Evolutionary conservation across 139 green algal genomes (phyloP), one percentile per base, ranked within the genome.

Genomic region (Dunaliella primolecta): DNA sequence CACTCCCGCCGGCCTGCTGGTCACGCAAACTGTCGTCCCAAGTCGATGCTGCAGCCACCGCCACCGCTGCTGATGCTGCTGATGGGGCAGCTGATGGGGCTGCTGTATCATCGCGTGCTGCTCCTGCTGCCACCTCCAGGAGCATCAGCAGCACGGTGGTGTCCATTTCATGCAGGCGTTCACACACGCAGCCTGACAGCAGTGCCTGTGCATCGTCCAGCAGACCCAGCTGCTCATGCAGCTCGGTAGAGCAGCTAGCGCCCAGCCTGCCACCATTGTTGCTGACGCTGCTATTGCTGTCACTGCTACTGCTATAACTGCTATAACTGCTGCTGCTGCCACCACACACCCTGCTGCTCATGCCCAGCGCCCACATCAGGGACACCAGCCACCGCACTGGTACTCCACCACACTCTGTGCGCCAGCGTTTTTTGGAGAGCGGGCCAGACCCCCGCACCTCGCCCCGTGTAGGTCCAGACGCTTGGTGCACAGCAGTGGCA

Each of bases 131-230:
- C 46, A 15, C 15, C 46, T 64, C 46, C 7, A 64, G 7, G 46
- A 64, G 46, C 46, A 64, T 64, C 46, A 64, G 46, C 46, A 64
- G 46, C 46, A 15, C 46, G 15, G 46, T 15, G 2, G 75, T 36
- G 75, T 80, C 75, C 75, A 80, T 11, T 11, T 80, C 75, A 80
- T 80, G n/a, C 29, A 80, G n/a, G 75, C 75, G 32, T n/a, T 80
- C 75, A 11, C 32, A 11, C 2, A 80, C 29, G n/a, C n/a, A 80
- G n/a, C n/a, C 33, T 32, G n/a, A 29, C 27, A 80, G 75, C n/a
- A 38, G 75, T 2, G n/a, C 30, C 7, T 27, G 33, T 11, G 75
- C 75, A 80, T 29, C 75, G 2, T 36, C 29, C 30, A 38, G 75
- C n/a, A 33, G 15, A 21, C 15, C 75, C 75, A 2, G 3, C 75